A percentile compares a stretch with the other conserved stretches of the same genome.
phyloP scores from a whole-genome alignment of 352 stramenopile species.

The Pythium myriotylum region DNA sequence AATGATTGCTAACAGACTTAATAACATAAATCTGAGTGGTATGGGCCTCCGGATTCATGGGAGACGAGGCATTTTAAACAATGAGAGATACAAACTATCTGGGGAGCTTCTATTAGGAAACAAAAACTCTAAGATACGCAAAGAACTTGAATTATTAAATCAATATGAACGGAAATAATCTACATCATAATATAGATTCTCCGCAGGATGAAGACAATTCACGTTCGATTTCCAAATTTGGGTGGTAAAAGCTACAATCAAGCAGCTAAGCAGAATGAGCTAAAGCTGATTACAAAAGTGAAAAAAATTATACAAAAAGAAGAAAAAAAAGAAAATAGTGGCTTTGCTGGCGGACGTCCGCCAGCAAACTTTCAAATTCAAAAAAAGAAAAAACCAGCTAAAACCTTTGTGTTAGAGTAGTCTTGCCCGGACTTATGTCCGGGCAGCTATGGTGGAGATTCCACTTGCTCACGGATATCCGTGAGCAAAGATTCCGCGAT shows the following conservation, averaged over 20 bases:
- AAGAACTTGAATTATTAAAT: conserved; percentile 2
- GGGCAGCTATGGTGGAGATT: too few species aligned
- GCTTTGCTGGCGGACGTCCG: not conserved
- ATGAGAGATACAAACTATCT: conserved; percentile 6
- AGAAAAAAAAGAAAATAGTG: conserved; percentile 1
- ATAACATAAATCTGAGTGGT: conserved; percentile 11
- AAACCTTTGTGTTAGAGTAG: conserved; percentile 4
- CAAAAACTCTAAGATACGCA: conserved; percentile 6
- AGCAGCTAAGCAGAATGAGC: conserved; percentile 2
- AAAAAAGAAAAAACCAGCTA: conserved; percentile 2
- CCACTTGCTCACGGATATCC: too few species aligned
- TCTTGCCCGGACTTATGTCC: not conserved
- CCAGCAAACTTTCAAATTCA: conserved; percentile 1
- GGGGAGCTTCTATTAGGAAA: conserved; percentile 6
- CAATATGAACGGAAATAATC: conserved; percentile 4
- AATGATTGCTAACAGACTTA: conserved; percentile 6
- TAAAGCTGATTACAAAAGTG: conserved; percentile 6
- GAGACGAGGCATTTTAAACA: conserved; percentile 9
- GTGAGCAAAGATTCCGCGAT: too few species aligned
- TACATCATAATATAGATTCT: conserved; percentile 6
- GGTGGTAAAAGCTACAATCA: conserved; percentile 1
- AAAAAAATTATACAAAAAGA: conserved; percentile 3
- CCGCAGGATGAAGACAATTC: conserved; percentile 1
- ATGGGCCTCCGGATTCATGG: conserved; percentile 4
- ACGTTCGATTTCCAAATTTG: conserved; percentile 4